Percentiles rank a stretch among this genome's conserved stretches.
Conservation (phyloP, 2,329 filamentous ascomycete species). For the Ceratocystis harringtonii region DNA sequence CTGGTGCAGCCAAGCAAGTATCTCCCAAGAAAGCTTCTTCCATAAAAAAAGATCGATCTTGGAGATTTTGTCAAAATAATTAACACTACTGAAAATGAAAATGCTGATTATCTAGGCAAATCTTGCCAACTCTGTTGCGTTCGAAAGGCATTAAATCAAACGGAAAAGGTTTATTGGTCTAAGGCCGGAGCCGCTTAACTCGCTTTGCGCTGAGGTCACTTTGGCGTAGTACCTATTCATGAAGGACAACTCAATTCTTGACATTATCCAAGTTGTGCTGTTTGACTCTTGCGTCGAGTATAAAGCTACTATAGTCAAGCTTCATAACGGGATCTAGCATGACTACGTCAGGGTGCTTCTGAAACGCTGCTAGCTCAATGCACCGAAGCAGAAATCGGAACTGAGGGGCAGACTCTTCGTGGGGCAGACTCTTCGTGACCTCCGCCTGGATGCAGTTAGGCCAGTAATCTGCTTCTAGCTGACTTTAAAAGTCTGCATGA, state of each 20-base stretch:
- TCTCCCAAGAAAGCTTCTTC: not conserved
- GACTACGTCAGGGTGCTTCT: conserved; percentile 39
- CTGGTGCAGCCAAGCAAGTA: not conserved
- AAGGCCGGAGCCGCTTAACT: conserved; percentile 43
- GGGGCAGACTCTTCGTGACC: conserved; percentile 54
- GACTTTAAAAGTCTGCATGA: conserved; percentile 41
- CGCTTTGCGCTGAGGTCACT: conserved; percentile 34
- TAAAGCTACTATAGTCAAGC: conserved; percentile 40
- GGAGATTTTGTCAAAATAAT: conserved; percentile 14
- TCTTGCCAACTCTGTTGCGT: conserved; percentile 43
- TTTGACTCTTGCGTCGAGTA: conserved; percentile 42
- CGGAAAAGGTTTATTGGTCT: conserved; percentile 36
- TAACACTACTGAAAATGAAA: conserved; percentile 15
- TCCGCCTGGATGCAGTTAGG: conserved; percentile 39
- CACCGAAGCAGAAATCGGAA: conserved; percentile 31
- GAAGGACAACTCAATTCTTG: conserved; percentile 32
- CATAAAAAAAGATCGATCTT: conserved; percentile 6
- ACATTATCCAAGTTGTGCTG: conserved; percentile 36
- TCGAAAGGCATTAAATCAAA: conserved; percentile 35
- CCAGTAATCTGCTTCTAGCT: conserved; percentile 27
- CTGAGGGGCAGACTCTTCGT: conserved; percentile 42
- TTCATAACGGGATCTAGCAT: conserved; percentile 27
- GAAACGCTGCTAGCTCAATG: conserved; percentile 37
- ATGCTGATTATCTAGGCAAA: conserved; percentile 29
- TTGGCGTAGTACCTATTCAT: conserved; percentile 34